Base-by-base conservation (phyloP, 176 grass and related monocot species). In the Saccharum officinarum region DNA sequence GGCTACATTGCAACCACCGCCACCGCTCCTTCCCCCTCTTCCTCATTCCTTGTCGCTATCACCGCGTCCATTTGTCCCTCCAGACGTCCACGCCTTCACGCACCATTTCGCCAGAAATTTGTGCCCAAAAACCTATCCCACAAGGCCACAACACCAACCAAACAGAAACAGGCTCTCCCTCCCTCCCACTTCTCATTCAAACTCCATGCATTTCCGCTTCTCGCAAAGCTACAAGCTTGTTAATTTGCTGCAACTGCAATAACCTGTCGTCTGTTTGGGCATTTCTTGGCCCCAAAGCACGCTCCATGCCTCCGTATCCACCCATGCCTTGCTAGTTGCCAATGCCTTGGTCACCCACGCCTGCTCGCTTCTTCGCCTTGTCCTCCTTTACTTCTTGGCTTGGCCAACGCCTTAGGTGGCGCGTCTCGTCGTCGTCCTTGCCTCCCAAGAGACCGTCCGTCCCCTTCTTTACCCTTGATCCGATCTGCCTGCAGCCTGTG, bases 381-480 rank as follows among this genome's bases (percentile, higher is more conserved):
- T 60, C 92, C 60, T 91, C 82, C 94, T 98, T 92, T 82, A 95
- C 95, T 98, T 90, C 84, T 95, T 82, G n/a, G n/a, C n/a, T n/a
- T n/a, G 91, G 87, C 89, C 82, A 91, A 82, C 4, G 18, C 44
- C 68, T 86, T 90, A 86, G 91, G 87, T 91, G 80, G 71, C 20
- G 75, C 79, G 88, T 82, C 86, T 86, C 83, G 63, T 41, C 81
- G 33, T 3, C 70, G 55, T 69, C 75, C 89, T 66, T 91, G 75
- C 81, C 76, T 76, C 70, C 89, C 41, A 87, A 52, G 85, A 84
- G 81, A 87, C 62, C 75, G 14, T n/a, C n/a, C n/a, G n/a, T 62
- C 80, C 25, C 47, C 16, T 42, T 69, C 72, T 79, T 79, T 26
- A 69, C 67, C 31, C 82, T 64, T 76, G 69, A 69, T 69, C 52